phyloP scores from a whole-genome alignment of 345 rosid species.

The Eucalyptus tenuipes region DNA sequence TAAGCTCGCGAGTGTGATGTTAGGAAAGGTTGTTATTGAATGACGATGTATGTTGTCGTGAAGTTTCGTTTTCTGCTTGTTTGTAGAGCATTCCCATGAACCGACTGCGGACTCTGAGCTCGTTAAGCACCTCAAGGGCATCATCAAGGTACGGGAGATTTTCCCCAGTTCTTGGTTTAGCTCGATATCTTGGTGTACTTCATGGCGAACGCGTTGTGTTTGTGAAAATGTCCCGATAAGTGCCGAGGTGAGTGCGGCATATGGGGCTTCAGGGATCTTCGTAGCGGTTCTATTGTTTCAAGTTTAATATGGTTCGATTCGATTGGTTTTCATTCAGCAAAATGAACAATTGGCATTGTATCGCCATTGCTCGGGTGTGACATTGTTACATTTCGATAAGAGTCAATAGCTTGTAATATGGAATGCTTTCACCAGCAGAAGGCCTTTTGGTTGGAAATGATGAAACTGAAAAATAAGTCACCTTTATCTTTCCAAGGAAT shows the following conservation, averaged over 20 bases:
- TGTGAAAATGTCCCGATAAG: neutral
- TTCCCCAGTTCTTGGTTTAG: neutral
- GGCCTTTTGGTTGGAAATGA: neutral
- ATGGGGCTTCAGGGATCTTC: neutral
- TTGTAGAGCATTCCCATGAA: constrained; percentile 58
- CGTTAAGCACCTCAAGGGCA: constrained; percentile 79
- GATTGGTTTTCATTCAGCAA: neutral
- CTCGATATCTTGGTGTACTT: neutral
- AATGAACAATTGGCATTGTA: neutral
- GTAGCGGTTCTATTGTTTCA: neutral
- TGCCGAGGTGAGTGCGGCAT: neutral
- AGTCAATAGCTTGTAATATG: neutral
- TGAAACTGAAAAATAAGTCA: neutral
- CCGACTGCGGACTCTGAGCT: constrained; percentile 55
- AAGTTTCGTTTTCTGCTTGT: neutral
- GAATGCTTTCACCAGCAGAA: neutral
- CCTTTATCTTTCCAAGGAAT: neutral
- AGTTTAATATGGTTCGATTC: neutral
- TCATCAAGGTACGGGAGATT: constrained; percentile 50
- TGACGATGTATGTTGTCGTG: neutral
- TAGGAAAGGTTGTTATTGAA: neutral
- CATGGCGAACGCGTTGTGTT: neutral
- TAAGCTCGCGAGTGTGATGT: neutral
- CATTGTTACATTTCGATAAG: neutral
- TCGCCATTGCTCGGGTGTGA: neutral